Conservation (phyloP, 106 monocot species). For the Narthecium ossifragum region DNA sequence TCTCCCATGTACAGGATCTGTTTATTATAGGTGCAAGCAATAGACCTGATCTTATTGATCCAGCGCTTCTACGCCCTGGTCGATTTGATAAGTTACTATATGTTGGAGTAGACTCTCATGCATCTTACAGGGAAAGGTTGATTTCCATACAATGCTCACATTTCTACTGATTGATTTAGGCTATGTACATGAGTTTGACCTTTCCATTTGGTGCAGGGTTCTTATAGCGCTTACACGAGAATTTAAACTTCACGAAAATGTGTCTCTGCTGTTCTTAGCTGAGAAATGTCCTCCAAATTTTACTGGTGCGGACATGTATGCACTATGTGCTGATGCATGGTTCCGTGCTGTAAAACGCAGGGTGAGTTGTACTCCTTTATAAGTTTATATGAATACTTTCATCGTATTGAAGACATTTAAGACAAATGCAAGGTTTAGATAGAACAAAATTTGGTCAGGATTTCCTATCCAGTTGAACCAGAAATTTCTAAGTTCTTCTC, state of each 20-base stretch:
- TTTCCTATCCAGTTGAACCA: no score
- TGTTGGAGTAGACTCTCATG: conserved; percentile 80
- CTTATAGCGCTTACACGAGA: conserved; percentile 82
- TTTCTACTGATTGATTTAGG: neutral
- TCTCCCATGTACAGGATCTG: conserved; percentile 45
- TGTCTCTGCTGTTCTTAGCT: conserved; percentile 73
- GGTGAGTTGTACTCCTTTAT: conserved; percentile 30
- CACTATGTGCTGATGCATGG: conserved; percentile 98
- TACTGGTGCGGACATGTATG: conserved; percentile 99
- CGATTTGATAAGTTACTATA: conserved; percentile 94
- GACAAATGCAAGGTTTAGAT: no score
- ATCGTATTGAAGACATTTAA: no score
- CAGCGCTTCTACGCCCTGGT: conserved; percentile 86
- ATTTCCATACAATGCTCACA: neutral
- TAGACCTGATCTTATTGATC: conserved; percentile 92
- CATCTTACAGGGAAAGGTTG: conserved; percentile 84
- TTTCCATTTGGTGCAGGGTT: conserved; percentile 37
- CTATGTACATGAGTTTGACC: neutral
- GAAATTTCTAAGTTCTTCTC: no score
- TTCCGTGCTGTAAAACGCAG: conserved; percentile 86
- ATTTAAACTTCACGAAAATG: conserved; percentile 73
- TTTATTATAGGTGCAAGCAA: conserved; percentile 98
- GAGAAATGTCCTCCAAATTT: conserved; percentile 83
- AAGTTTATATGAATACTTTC: no score
- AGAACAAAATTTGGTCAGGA: no score